These are phyloP conservation scores for Macrophomina tecta DNA, from an alignment of 2,329 filamentous ascomycete species.

Conservation along the genomic window DNA sequence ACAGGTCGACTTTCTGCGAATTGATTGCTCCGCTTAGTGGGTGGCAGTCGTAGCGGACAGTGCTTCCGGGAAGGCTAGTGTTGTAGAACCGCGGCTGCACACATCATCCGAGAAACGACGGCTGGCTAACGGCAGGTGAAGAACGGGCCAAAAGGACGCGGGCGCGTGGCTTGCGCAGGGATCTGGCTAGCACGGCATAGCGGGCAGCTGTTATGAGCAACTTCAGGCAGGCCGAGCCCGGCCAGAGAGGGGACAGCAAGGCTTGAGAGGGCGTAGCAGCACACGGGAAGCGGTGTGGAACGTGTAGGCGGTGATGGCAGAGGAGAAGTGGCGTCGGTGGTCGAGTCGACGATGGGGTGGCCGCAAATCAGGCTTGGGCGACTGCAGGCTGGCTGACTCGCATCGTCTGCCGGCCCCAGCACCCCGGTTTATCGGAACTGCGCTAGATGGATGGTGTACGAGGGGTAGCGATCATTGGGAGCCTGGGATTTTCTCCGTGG, in stretches of 20 bases:
- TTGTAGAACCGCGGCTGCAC: not conserved
- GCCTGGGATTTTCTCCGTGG: not conserved
- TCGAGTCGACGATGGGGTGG: not conserved
- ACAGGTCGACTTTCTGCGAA: not conserved
- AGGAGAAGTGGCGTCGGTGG: not conserved
- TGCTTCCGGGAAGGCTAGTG: not conserved
- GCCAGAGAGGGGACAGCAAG: not conserved
- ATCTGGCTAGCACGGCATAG: not conserved
- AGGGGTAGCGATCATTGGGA: not conserved
- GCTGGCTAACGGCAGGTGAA: not conserved
- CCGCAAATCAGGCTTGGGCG: not conserved
- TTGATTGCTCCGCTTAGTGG: too few relatives aligned
- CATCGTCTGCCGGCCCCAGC: not conserved
- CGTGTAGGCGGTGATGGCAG: not conserved
- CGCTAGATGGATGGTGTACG: not conserved
- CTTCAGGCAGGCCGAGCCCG: not conserved
- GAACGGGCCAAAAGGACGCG: not conserved
- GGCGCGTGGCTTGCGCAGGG: not conserved
- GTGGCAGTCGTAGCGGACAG: too few relatives aligned
- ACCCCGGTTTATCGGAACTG: not conserved
- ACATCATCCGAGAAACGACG: not conserved
- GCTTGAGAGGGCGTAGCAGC: not conserved
- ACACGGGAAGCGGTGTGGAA: not conserved
- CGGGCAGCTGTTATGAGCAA: not conserved
- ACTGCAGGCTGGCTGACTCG: not conserved